phyloP scores from a whole-genome alignment of 1,284 basidiomycete species.

The Meira miltonrushii region DNA sequence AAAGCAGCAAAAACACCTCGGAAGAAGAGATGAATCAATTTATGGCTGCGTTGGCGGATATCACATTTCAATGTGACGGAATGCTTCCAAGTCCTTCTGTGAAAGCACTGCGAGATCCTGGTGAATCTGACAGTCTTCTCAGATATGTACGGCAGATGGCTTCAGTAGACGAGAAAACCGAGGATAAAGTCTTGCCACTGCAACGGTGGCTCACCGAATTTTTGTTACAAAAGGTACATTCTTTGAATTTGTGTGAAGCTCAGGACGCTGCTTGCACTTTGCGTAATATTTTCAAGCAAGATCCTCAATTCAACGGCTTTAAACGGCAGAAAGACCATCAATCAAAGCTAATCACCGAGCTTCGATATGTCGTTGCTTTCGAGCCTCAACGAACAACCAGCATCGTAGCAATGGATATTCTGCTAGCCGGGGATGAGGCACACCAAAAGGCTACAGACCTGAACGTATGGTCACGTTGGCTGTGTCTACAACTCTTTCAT shows the following conservation, averaged over 20 bases:
- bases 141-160: too few relatives aligned
- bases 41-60: constrained; percentile 66
- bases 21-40: constrained; percentile 41
- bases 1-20: constrained; percentile 1
- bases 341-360: too few relatives aligned
- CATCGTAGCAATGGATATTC: neutral
- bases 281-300: constrained; percentile 1
- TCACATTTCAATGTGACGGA: constrained; percentile 57
- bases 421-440: constrained; percentile 21
- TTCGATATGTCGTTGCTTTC: constrained; percentile 58
- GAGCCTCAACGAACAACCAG: neutral
- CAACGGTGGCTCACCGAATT: neutral
- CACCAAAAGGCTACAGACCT: constrained; percentile 55
- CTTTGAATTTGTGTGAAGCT: neutral
- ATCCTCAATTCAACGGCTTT: neutral
- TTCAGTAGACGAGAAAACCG: neutral
- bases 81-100: constrained; percentile 39
- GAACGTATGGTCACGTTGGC: constrained; percentile 63
- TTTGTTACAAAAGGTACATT: neutral
- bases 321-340: constrained; percentile 37
- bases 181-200: neutral
- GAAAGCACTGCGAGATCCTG: neutral
- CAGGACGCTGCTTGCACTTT: neutral
- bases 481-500: constrained; percentile 64
- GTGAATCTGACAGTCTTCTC: neutral